Base-by-base conservation (phyloP, 805 yeast genomes). In the Kazachstania africana region DNA sequence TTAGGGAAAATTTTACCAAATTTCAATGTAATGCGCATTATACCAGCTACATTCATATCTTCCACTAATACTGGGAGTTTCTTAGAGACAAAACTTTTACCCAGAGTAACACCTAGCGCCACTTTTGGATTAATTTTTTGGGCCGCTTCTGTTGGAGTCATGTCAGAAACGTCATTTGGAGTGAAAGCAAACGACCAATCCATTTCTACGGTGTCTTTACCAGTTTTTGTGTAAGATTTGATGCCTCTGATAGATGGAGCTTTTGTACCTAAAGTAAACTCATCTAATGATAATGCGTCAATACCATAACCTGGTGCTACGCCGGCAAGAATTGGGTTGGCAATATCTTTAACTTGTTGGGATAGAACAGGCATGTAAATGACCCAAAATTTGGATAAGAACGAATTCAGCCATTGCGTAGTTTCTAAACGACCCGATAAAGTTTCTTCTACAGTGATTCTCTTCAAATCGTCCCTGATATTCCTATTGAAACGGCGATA, bases 291-390 rank as follows among this genome's bases (percentile, higher is more conserved):
- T 31, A 81, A 51, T 5, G 75, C 77, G 36, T 79, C 87, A 47
- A 81, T 79, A 51, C 91, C 91, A 46, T 72, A 75, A 17, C 93
- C 93, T 10, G 93, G 88, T 4, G 79, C 83, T 38, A 74, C 72
- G 47, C 72, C 85, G 28, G 73, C 71, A 48, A 81, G 57, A 12
- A 68, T 63, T 16, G 72, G 75, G 45, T 78, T 79, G n/a, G 83
- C 79, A 45, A 68, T 70, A 29, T 67, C 69, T 53, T 73, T 65
- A 16, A 81, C 93, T 57, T 72, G 75, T 42, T 78, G 83, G 5
- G 85, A 75, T 31, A 81, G 61, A 1, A 81, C 84, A 20, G 91
- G 88, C 94, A 81, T 81, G 47, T 81, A 81, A 38, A 81, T 78
- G 35, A 79, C 81, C 94, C 94, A 81, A 48, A 81, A 79, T 56